Conservation (phyloP, 1,284 basidiomycete genomes). For the Fomes fomentarius region DNA sequence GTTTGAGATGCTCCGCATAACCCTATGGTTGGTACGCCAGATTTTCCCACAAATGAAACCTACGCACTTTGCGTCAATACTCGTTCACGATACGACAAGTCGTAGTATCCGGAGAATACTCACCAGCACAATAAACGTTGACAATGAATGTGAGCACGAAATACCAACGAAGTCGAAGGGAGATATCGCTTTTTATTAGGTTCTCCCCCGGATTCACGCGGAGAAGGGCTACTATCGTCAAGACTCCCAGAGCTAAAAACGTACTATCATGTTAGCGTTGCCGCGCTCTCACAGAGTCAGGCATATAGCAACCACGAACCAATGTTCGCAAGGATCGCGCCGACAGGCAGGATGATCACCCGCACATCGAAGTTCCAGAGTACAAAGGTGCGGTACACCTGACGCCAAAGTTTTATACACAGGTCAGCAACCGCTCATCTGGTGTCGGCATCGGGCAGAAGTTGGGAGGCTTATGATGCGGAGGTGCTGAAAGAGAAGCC, state of each 20-base stretch:
- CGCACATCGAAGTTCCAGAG: slow-evolving; percentile 5
- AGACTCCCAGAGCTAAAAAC: slow-evolving; percentile 6
- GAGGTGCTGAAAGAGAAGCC: too few species aligned
- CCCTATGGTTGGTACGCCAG: slow-evolving; percentile 4
- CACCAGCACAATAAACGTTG: slow-evolving; percentile 8
- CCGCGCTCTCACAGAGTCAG: too few species aligned
- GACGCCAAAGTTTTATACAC: neutral
- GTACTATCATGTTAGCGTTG: neutral
- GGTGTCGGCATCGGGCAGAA: neutral
- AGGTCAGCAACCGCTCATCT: neutral
- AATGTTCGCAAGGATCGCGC: neutral
- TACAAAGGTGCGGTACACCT: slow-evolving; percentile 14
- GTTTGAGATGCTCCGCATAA: neutral
- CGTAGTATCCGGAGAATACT: too few species aligned
- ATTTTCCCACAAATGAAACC: slow-evolving; percentile 11
- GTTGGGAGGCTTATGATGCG: too few species aligned
- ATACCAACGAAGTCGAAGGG: slow-evolving; percentile 6
- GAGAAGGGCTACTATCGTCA: slow-evolving; percentile 7
- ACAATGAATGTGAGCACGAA: slow-evolving; percentile 11
- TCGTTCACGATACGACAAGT: too few species aligned
- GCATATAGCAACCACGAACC: neutral
- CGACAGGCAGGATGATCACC: slow-evolving; percentile 1
- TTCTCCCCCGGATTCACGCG: neutral
- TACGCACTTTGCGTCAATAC: too few species aligned
- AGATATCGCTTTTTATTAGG: neutral